A percentile compares a stretch with the other conserved stretches of the same genome.
Evolutionary conservation across 495 filamentous ascomycete species (phyloP).

Genomic region (Trichoderma virens): DNA sequence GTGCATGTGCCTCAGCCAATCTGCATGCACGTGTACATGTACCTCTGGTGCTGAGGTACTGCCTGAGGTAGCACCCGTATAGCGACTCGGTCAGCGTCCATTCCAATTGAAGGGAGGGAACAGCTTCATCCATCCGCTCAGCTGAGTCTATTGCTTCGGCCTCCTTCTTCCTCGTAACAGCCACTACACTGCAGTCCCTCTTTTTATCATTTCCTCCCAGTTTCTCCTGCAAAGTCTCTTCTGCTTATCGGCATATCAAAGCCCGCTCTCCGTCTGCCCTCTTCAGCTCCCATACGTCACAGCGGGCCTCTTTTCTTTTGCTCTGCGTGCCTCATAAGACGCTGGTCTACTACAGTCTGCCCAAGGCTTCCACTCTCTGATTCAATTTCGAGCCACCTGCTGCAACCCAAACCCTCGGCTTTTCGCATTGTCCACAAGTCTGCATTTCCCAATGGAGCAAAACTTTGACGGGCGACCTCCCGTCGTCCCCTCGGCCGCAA

Average conservation of each 20-base stretch:
- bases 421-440: not conserved
- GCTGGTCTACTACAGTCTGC: not conserved
- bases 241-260: not conserved
- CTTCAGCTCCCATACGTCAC: not conserved
- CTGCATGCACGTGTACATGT: no score
- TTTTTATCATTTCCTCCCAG: not conserved
- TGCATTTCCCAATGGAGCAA: conserved; percentile 17
- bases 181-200: not conserved
- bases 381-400: not conserved
- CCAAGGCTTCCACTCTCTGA: not conserved
- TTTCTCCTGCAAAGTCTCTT: not conserved
- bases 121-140: no score
- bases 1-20: no score
- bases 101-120: no score
- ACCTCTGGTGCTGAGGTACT: no score
- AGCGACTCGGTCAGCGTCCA: no score
- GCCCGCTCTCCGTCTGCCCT: not conserved
- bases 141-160: no score
- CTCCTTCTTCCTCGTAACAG: no score
- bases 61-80: no score
- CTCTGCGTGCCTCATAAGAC: not conserved
- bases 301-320: not conserved
- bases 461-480: conserved; percentile 12
- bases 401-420: not conserved
- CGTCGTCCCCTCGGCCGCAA: conserved; percentile 13